Evolutionary conservation across 495 filamentous ascomycete species (phyloP), one percentile per base, ranked within the genome.

Genomic region (Poronia punctata): DNA sequence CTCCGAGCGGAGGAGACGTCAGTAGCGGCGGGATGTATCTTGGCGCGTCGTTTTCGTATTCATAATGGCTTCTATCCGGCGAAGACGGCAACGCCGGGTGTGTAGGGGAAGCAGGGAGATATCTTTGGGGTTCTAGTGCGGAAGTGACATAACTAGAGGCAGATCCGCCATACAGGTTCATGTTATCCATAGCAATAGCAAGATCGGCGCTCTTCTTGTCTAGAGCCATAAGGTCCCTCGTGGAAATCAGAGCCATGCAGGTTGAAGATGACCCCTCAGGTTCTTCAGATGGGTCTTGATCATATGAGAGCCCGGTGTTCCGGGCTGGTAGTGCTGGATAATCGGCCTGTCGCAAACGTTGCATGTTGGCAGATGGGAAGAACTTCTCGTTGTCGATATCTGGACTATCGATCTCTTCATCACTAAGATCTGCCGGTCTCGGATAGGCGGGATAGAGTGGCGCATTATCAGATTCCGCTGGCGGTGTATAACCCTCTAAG

Each of bases 221-320:
- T 24, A 63, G 46, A n/a, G 57, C 53, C 40, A 72, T 53, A 5
- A 72, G 52, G 31, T 72, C 66, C 10, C 47, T 46, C 4, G 69
- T 72, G 6, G 66, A 70, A 38, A 72, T 70, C 14, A 70, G 43
- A 3, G 59, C 61, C 47, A 56, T 59, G 7, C 45, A 43, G 23
- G 32, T 59, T 12, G 52, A 36, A 24, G 50, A 35, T 0, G 54
- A 36, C 32, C 55, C 56, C 6, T 56, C 52, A 17, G 52, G 50
- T 8, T 62, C 61, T 9, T 52, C 53, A 5, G 60, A 65, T 4
- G 53, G 53, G 18, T 38, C 46, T 7, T 44, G 54, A 31, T 66
- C 65, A 33, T 63, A 64, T 21, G 59, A 63, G 19, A 59, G 23
- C 31, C 43, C 49, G 2, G 60, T 51, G 12, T n/a, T 27, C 18